A percentile compares a stretch with the other conserved stretches of the same genome.
Evolutionary conservation across 305 asterid species (phyloP).

Genomic region (Rubia tinctorum): DNA sequence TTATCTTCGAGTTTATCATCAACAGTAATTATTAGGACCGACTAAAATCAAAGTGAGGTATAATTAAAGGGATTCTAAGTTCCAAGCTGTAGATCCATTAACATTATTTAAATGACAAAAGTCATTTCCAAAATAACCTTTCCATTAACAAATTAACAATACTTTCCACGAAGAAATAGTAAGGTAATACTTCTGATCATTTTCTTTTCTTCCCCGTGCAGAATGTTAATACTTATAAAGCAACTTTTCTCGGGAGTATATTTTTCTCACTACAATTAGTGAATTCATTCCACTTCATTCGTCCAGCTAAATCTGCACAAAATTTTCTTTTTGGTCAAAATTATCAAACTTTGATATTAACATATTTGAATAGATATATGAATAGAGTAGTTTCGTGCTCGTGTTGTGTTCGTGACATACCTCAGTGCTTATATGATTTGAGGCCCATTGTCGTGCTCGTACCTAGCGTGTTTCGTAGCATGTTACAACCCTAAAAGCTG

Average conservation of each 20-base stretch:
- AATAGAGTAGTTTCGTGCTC: too few species aligned
- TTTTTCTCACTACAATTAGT: neutral
- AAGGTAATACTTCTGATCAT: neutral
- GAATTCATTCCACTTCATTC: too few species aligned
- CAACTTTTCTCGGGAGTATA: neutral
- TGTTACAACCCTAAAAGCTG: too few species aligned
- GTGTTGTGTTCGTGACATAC: too few species aligned
- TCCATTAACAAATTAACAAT: neutral
- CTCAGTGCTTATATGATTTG: too few species aligned
- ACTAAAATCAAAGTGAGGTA: neutral
- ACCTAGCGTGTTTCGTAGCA: too few species aligned
- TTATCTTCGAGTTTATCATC: slow-evolving; percentile 15
- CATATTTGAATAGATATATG: too few species aligned
- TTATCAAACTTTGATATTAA: too few species aligned
- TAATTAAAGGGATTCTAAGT: slow-evolving; percentile 2
- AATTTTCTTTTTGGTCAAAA: too few species aligned
- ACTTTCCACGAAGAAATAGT: neutral
- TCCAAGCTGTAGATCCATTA: slow-evolving; percentile 6
- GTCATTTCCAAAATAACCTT: neutral
- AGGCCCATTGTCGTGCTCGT: too few species aligned
- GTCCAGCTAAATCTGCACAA: too few species aligned
- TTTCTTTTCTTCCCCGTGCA: neutral
- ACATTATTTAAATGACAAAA: neutral
- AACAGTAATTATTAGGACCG: slow-evolving; percentile 9
- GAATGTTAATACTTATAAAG: neutral